These are phyloP conservation scores for Fagopyrum homotropicum DNA, from an alignment of 148 eudicot species.

Conservation along the genomic window DNA sequence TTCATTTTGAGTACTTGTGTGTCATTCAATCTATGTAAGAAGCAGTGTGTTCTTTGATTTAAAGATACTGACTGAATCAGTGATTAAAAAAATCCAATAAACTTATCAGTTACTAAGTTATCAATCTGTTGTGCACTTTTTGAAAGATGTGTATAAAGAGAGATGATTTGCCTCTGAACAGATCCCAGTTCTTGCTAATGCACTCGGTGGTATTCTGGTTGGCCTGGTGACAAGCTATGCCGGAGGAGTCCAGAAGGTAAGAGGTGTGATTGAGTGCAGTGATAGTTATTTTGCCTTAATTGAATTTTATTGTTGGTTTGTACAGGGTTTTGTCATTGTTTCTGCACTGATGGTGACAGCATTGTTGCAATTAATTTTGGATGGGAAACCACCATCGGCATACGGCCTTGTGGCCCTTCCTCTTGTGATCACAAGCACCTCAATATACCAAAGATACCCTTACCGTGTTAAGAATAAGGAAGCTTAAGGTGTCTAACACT, in stretches of 20 bases:
- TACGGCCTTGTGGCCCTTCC: constrained; percentile 91
- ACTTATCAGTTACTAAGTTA: neutral
- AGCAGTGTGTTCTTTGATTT: neutral
- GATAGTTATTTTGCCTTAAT: neutral
- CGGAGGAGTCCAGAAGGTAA: constrained; percentile 95
- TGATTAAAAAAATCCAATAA: neutral
- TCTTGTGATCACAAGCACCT: constrained; percentile 74
- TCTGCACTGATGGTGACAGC: constrained; percentile 97
- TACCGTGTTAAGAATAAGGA: constrained; percentile 74
- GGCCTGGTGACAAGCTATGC: constrained; percentile 89
- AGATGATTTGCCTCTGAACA: constrained; percentile 22
- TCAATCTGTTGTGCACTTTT: neutral
- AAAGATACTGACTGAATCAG: neutral
- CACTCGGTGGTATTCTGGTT: constrained; percentile 94
- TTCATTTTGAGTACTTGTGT: neutral
- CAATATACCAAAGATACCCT: constrained; percentile 88
- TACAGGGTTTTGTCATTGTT: constrained; percentile 95
- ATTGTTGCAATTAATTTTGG: constrained; percentile 78
- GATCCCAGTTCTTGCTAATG: constrained; percentile 83
- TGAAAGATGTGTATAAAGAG: neutral
- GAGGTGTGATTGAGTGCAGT: neutral
- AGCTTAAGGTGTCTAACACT: constrained; percentile 23
- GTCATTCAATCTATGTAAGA: neutral
- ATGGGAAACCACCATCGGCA: constrained; percentile 73
- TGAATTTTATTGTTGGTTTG: constrained; percentile 4